These are phyloP conservation scores for Botrytis fragariae DNA, from an alignment of 2,329 filamentous ascomycete species.

Conservation along the genomic window DNA sequence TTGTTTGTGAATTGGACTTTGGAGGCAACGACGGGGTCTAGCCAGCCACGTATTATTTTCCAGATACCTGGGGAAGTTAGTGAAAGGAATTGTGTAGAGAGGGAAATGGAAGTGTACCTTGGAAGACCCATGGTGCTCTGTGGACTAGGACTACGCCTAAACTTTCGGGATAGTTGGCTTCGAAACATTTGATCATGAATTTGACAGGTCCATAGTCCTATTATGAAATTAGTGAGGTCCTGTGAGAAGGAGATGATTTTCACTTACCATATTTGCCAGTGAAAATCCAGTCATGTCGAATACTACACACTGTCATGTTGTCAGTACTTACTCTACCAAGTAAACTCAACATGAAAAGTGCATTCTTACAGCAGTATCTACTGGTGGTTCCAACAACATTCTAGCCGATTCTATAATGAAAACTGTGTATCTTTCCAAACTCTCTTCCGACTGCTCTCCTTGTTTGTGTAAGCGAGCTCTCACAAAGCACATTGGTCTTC, in stretches of 20 bases:
- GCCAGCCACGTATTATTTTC: constrained; percentile 93
- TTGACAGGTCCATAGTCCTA: constrained; percentile 93
- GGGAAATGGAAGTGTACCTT: constrained; percentile 53
- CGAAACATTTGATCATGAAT: constrained; percentile 99
- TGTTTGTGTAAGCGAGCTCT: constrained; percentile 77
- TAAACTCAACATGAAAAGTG: neutral
- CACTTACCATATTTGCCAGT: constrained; percentile 82
- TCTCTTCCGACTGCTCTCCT: constrained; percentile 78
- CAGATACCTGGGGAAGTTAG: constrained; percentile 66
- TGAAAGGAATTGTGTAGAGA: neutral
- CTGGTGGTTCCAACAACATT: constrained; percentile 71
- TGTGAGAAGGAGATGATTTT: neutral
- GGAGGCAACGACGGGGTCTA: constrained; percentile 90
- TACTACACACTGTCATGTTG: constrained; percentile 66
- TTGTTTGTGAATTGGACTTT: constrained; percentile 94
- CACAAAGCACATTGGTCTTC: constrained; percentile 83
- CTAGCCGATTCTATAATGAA: constrained; percentile 94
- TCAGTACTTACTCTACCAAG: neutral
- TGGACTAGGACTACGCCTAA: constrained; percentile 88
- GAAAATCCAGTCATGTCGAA: constrained; percentile 97
- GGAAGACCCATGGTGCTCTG: constrained; percentile 96
- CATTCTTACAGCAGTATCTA: constrained; percentile 83
- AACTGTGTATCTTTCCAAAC: constrained; percentile 85
- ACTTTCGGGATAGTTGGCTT: constrained; percentile 96
- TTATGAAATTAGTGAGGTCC: constrained; percentile 25